These are phyloP conservation scores for Lentinula boryana DNA, from an alignment of 768 basidiomycete genomes.

Conservation along the genomic window DNA sequence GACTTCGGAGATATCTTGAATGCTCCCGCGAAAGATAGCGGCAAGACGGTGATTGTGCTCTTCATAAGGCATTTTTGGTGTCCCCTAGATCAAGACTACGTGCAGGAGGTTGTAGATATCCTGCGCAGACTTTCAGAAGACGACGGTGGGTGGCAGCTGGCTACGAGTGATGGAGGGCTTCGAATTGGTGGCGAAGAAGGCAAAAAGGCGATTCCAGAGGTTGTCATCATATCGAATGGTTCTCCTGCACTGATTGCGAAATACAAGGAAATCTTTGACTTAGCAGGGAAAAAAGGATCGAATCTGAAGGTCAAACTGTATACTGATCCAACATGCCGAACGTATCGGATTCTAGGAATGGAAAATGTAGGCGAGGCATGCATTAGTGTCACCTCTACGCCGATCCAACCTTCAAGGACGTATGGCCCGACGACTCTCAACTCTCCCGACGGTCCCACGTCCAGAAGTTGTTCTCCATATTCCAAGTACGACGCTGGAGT, in stretches of 20 bases:
- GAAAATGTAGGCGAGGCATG: constrained; percentile 12
- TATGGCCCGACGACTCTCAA: too few species aligned
- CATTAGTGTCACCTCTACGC: neutral
- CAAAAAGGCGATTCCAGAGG: constrained; percentile 20
- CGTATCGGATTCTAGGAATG: constrained; percentile 80
- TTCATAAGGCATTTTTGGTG: constrained; percentile 93
- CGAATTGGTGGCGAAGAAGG: constrained; percentile 23
- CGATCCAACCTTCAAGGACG: neutral
- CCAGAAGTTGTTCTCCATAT: neutral
- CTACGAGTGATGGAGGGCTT: constrained; percentile 12
- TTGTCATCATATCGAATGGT: constrained; percentile 78
- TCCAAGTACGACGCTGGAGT: constrained; percentile 14
- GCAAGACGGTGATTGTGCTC: constrained; percentile 52
- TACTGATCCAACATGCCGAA: constrained; percentile 64
- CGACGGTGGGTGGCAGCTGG: constrained; percentile 33
- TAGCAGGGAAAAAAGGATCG: neutral
- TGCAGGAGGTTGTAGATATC: constrained; percentile 19
- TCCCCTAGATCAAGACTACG: constrained; percentile 83
- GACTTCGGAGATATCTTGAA: constrained; percentile 2
- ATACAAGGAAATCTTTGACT: constrained; percentile 69
- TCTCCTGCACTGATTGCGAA: constrained; percentile 70
- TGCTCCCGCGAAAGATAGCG: constrained; percentile 20
- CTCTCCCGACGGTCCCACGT: neutral
- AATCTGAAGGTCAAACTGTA: constrained; percentile 64
- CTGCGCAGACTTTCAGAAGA: constrained; percentile 41